Evolutionary conservation across 2,329 filamentous ascomycete species (phyloP).

Genomic region (Fusarium goolgardi): DNA sequence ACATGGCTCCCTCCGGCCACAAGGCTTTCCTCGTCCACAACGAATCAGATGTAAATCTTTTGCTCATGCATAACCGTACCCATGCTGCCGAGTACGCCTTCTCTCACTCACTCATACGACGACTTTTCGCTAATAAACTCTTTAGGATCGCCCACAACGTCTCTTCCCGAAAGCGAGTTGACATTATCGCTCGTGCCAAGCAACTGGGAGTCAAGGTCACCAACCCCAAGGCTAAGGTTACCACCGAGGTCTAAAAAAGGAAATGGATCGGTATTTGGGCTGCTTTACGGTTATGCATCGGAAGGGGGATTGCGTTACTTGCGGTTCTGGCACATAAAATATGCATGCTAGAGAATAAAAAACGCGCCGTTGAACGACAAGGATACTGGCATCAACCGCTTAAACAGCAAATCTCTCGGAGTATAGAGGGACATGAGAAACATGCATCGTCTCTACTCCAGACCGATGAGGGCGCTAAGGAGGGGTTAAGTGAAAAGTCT

Average conservation of each 20-base stretch:
- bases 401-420: conserved; percentile 32
- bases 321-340: conserved; percentile 47
- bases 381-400: conserved; percentile 41
- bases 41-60: conserved; percentile 92
- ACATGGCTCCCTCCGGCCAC: conserved; percentile 99
- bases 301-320: conserved; percentile 50
- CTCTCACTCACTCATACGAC: not conserved
- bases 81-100: conserved; percentile 94
- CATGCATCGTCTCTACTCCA: conserved; percentile 14
- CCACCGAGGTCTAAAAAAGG: conserved; percentile 84
- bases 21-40: conserved; percentile 99
- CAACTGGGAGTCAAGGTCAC: conserved; percentile 99
- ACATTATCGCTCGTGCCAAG: conserved; percentile 97
- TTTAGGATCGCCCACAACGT: conserved; percentile 95
- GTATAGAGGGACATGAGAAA: conserved; percentile 14
- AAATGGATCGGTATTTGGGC: conserved; percentile 47
- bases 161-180: conserved; percentile 98
- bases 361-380: conserved; percentile 50
- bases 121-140: conserved; percentile 35
- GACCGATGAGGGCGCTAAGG: conserved; percentile 35
- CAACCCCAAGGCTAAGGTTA: conserved; percentile 98
- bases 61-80: conserved; percentile 99
- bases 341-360: conserved; percentile 48
- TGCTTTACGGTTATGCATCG: conserved; percentile 50
- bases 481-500: conserved; percentile 24